Evolutionary conservation across 495 filamentous ascomycete genomes (phyloP).

Genomic region (Rostrohypoxylon terebratum): DNA sequence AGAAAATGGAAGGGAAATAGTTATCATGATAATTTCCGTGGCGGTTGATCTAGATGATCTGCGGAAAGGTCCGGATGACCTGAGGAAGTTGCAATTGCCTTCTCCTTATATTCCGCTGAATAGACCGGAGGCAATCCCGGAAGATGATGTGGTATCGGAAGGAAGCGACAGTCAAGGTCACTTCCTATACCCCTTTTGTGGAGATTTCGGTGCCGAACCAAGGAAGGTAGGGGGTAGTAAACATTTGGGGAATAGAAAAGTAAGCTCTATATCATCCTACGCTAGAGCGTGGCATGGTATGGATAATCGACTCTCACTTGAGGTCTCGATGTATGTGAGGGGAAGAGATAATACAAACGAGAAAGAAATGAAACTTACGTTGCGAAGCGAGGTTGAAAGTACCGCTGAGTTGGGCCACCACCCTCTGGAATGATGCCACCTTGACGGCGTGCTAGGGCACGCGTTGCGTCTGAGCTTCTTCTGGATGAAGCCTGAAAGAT

Average conservation of each 20-base stretch:
- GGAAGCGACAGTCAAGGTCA: neutral
- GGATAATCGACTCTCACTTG: neutral
- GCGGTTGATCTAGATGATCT: neutral
- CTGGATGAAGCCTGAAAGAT: neutral
- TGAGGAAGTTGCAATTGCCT: neutral
- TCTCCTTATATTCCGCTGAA: neutral
- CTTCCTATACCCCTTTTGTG: neutral
- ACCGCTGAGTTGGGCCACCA: neutral
- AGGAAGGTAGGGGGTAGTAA: neutral
- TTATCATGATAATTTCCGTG: neutral
- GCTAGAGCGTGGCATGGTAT: neutral
- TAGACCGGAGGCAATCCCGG: neutral
- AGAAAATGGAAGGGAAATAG: neutral
- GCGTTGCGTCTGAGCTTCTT: neutral
- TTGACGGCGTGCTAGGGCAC: neutral
- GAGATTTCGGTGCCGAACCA: neutral
- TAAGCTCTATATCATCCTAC: neutral
- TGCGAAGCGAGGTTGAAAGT: neutral
- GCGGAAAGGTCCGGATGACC: neutral
- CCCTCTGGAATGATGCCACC: neutral
- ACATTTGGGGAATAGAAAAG: neutral
- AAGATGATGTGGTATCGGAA: neutral
- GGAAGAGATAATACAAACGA: neutral
- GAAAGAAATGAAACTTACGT: slow-evolving; percentile 10
- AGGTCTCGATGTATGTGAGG: neutral